Conservation (phyloP, 2,329 filamentous ascomycete genomes). For the Diaporthe citriasiana region DNA sequence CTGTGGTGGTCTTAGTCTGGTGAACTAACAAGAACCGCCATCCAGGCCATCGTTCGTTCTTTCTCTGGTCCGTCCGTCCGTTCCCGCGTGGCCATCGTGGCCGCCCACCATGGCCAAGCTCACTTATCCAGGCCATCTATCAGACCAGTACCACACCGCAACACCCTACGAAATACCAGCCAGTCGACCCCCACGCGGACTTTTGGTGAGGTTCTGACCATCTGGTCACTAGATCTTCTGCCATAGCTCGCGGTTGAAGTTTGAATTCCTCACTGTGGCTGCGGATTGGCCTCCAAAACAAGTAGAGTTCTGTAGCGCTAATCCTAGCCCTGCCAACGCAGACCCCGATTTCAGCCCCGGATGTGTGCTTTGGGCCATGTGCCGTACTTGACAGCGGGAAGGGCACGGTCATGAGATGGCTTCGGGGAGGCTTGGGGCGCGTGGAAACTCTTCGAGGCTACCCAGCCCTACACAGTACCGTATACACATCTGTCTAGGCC, state of each 20-base stretch:
- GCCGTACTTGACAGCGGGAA: constrained; percentile 32
- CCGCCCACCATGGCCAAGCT: background rate
- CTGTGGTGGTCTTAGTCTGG: constrained; percentile 9
- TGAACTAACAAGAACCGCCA: constrained; percentile 13
- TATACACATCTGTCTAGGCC: background rate
- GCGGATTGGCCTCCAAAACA: constrained; percentile 3
- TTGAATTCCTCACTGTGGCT: background rate
- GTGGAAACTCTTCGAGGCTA: background rate
- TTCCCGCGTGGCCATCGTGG: background rate
- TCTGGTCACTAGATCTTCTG: background rate
- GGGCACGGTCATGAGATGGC: constrained; percentile 29
- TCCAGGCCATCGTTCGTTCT: background rate
- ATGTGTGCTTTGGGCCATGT: constrained; percentile 5
- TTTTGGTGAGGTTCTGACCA: background rate
- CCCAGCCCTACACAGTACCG: background rate
- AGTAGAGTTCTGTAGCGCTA: constrained; percentile 28
- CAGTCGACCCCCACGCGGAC: constrained; percentile 18
- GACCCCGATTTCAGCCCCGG: constrained; percentile 16
- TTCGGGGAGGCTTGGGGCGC: constrained; percentile 16
- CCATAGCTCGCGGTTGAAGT: background rate
- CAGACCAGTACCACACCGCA: background rate
- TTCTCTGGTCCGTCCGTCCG: background rate
- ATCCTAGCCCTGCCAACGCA: constrained; percentile 29
- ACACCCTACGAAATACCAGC: background rate
- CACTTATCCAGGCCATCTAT: background rate